phyloP scores from a whole-genome alignment of 2,329 filamentous ascomycete genomes.

The Hymenoscyphus albidus region DNA sequence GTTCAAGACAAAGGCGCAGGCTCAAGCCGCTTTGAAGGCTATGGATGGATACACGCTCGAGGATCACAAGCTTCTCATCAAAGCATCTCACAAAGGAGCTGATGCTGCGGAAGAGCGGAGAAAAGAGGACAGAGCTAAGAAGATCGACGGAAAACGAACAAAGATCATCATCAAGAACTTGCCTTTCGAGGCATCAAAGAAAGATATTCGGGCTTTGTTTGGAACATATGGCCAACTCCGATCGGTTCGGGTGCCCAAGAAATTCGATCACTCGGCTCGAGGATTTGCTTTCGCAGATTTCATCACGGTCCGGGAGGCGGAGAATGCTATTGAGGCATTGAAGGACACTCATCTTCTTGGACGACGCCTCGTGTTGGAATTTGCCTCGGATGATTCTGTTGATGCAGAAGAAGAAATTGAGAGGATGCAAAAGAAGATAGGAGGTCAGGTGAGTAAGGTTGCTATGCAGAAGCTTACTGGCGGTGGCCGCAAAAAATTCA shows the following conservation, averaged over 20 bases:
- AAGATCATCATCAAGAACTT: conserved; percentile 99
- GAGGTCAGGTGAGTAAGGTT: conserved; percentile 84
- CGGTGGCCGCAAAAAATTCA: conserved; percentile 81
- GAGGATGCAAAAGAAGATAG: conserved; percentile 95
- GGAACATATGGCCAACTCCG: conserved; percentile 87
- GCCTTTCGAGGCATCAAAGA: conserved; percentile 91
- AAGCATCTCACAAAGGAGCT: conserved; percentile 78
- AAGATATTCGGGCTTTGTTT: conserved; percentile 82
- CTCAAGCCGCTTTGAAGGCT: conserved; percentile 72
- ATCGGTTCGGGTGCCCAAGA: conserved; percentile 90
- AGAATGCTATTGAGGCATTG: conserved; percentile 85
- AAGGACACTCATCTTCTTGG: conserved; percentile 91
- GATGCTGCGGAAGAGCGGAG: conserved; percentile 86
- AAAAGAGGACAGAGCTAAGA: conserved; percentile 79
- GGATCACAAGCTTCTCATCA: conserved; percentile 78
- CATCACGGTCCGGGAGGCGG: conserved; percentile 81
- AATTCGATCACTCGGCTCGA: conserved; percentile 82
- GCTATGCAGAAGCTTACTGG: conserved; percentile 84
- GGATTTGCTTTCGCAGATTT: conserved; percentile 98
- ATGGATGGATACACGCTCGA: conserved; percentile 91
- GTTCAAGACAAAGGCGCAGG: conserved; percentile 73
- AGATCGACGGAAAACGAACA: conserved; percentile 69
- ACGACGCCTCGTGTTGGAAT: conserved; percentile 84
- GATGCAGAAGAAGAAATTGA: conserved; percentile 95
- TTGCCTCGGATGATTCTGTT: conserved; percentile 80